Conservation (phyloP, 768 basidiomycete genomes). For the Bullera alba region DNA sequence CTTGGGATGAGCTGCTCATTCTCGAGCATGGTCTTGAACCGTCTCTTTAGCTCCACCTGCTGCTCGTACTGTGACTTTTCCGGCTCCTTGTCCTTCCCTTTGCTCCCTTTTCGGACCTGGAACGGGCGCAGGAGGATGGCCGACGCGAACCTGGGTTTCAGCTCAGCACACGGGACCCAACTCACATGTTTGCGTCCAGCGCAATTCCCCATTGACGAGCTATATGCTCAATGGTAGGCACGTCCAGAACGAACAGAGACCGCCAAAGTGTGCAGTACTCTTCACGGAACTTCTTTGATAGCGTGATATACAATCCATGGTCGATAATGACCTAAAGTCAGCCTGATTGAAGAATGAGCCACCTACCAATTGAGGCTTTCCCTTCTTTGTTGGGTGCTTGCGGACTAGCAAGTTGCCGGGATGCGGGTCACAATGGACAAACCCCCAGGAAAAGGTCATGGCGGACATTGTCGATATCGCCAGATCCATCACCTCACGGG, state of each 20-base stretch:
- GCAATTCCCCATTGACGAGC: constrained; percentile 46
- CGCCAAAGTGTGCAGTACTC: constrained; percentile 74
- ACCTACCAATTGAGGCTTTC: constrained; percentile 47
- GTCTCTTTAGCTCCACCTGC: constrained; percentile 45
- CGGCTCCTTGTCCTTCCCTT: constrained; percentile 21
- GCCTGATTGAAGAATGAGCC: background rate
- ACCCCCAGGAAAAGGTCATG: constrained; percentile 85
- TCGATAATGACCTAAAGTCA: constrained; percentile 67
- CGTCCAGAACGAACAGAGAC: constrained; percentile 46
- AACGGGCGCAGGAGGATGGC: constrained; percentile 47
- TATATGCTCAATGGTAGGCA: constrained; percentile 42
- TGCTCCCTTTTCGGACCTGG: constrained; percentile 30
- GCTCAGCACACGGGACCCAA: background rate
- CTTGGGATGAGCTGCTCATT: constrained; percentile 47
- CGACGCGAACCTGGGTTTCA: constrained; percentile 40
- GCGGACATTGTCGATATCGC: constrained; percentile 84
- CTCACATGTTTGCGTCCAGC: constrained; percentile 44
- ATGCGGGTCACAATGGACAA: constrained; percentile 62
- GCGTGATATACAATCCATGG: constrained; percentile 79
- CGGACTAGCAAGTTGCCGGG: constrained; percentile 58
- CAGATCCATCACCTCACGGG: constrained; percentile 62
- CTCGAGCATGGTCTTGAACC: constrained; percentile 46
- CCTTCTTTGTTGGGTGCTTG: constrained; percentile 55
- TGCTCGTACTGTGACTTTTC: constrained; percentile 44
- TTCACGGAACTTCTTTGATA: constrained; percentile 60